Evolutionary conservation across 2,329 filamentous ascomycete species (phyloP).

Genomic region (Amauroascus niger): DNA sequence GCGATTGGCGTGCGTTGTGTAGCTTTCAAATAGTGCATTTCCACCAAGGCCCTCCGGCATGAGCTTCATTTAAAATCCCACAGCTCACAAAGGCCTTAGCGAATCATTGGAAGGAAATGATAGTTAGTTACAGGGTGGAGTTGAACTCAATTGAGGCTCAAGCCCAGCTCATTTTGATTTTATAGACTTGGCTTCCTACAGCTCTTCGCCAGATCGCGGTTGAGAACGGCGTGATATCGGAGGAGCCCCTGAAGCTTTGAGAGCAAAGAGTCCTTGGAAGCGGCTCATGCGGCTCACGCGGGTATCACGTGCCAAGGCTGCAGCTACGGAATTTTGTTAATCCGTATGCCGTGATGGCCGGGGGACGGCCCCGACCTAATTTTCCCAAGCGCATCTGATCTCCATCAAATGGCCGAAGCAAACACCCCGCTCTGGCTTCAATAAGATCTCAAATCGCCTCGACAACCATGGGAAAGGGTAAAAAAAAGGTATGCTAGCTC

Average conservation of each 20-base stretch:
- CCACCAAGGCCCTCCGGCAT: background rate
- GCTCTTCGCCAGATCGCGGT: background rate
- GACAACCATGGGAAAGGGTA: constrained; percentile 1
- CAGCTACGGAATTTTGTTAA: background rate
- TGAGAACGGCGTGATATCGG: background rate
- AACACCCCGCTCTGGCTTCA: background rate
- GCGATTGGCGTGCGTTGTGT: background rate
- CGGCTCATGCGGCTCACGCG: too few species aligned
- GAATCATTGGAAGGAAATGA: background rate
- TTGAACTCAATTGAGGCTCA: background rate
- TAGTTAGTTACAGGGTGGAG: background rate
- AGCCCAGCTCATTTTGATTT: too few species aligned
- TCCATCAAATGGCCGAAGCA: background rate
- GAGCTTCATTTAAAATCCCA: background rate
- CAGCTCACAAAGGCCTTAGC: too few species aligned
- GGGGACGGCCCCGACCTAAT: too few species aligned
- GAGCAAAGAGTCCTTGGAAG: too few species aligned
- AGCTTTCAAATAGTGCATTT: background rate
- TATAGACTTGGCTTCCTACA: too few species aligned
- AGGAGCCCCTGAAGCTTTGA: background rate
- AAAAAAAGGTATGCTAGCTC: constrained; percentile 8
- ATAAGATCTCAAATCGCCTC: background rate
- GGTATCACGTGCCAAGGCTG: background rate
- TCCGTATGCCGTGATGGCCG: background rate
- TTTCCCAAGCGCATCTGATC: background rate